A percentile compares a stretch with the other conserved stretches of the same genome.
phyloP scores from a whole-genome alignment of 768 basidiomycete species.

The Hemileccinum impolitum region DNA sequence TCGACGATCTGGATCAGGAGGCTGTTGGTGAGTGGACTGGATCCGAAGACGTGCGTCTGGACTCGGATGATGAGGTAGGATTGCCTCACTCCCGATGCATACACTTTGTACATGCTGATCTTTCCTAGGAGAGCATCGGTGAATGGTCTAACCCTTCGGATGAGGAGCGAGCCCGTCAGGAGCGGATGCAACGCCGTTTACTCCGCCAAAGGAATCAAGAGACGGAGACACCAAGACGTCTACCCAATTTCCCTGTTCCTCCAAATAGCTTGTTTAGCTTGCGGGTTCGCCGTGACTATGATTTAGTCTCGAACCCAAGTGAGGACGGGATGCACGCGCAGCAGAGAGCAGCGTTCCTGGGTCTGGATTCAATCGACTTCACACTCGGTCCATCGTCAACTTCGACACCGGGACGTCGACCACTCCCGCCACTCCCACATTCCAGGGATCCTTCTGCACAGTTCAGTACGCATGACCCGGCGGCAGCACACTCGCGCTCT shows the following conservation, averaged over 20 bases:
- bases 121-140: constrained; percentile 62
- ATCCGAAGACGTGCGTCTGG: constrained; percentile 63
- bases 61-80: constrained; percentile 68
- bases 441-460: constrained; percentile 63
- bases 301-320: constrained; percentile 83
- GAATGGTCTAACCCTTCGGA: constrained; percentile 92
- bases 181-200: constrained; percentile 59
- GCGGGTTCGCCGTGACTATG: constrained; percentile 48
- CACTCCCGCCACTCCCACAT: constrained; percentile 59
- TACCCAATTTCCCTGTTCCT: constrained; percentile 80
- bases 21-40: constrained; percentile 77
- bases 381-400: constrained; percentile 46
- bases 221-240: constrained; percentile 61
- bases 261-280: constrained; percentile 51
- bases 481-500: constrained; percentile 59
- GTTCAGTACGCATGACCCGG: constrained; percentile 58
- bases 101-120: constrained; percentile 7
- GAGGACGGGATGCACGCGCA: constrained; percentile 55
- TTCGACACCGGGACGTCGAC: constrained; percentile 42
- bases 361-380: constrained; percentile 41
- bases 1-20: constrained; percentile 37
- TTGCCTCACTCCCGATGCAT: background rate
- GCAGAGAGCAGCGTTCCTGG: constrained; percentile 42
- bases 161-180: constrained; percentile 75
- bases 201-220: constrained; percentile 46